Base-by-base conservation (phyloP, 352 stramenopile genomes). In the Thraustochytrium striatum region DNA sequence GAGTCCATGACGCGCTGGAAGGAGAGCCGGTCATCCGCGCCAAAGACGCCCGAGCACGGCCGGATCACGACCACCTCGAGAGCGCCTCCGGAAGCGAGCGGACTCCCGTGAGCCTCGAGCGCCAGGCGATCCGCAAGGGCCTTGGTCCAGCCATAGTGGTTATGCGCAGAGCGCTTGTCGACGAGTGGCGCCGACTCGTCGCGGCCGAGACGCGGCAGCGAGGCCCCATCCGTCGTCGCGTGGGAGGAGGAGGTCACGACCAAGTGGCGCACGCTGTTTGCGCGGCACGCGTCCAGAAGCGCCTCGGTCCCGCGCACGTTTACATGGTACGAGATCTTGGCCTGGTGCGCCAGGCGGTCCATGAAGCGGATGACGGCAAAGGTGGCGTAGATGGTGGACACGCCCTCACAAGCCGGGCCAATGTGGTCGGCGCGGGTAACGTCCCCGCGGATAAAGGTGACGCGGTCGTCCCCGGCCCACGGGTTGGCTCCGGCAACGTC, bases 311-410 rank as follows among this genome's bases (percentile, higher is more conserved):
- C 65, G 3, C n/a, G 38, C 11, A 75, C 65, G 36, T 75, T 75
- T 11, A 75, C 52, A 7, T 75, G 65, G 41, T 75, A 75, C 25
- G 65, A 75, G 65, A 75, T 39, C 11, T 61, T 61, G 2, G 52
- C 65, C 50, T 75, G 65, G 65, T 75, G 65, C 36, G 65, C 65
- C n/a, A 75, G 65, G 9, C 65, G n/a, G 1, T 75, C 65, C 65
- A 75, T 75, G 65, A 75, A 75, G 44, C 65, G 44, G 47, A 75
- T 75, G 65, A 75, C 61, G 44, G 65, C 65, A 75, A 75, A 75
- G 41, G 65, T 75, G 33, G 65, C 58, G 65, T 75, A 75, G 11
- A 75, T 32, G 21, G 52, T 61, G 50, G 65, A 3, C 13, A 75
- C 65, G 21, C 41, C 41, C 3, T 16, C 65, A 28, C 65, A 75